Base-by-base conservation (phyloP, 2,329 filamentous ascomycete species). In the Claviceps fusiformis region DNA sequence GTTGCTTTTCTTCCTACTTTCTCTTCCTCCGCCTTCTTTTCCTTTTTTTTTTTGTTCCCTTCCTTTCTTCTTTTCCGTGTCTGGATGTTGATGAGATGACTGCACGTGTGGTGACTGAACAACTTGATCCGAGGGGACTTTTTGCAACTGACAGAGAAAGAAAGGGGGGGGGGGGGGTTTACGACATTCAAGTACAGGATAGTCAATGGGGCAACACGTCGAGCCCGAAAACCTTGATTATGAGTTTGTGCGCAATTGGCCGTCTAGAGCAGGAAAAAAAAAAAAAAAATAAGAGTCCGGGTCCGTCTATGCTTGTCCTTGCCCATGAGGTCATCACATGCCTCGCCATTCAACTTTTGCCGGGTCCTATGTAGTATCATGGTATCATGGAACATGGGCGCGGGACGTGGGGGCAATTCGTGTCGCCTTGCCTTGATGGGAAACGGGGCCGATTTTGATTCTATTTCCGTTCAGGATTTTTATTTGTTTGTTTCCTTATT, bases 271-370 rank as follows among this genome's bases (percentile, higher is more conserved):
- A 19, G 19, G 19, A 19, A 19, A 41, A 4, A 6, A 41, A n/a
- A 19, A 19, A 41, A 4, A 6, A 41, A n/a, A 8, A 41, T 6
- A n/a, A 41, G 7, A 9, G 35, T 11, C 35, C 1, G 35, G 37
- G 37, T 1, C 17, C 15, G 2, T 41, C 39, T n/a, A 17, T n/a
- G n/a, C 39, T 41, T 41, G 39, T 41, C 15, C 5, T 9, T 44
- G 27, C 37, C 39, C 11, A 47, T 27, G 51, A 53, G 43, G 43
- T 27, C 51, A 53, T 53, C 51, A 53, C 41, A 53, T 53, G 51
- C 33, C 31, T 24, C 24, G 24, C 24, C 24, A 24, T 24, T 24
- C 44, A 5, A 39, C 11, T 2, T 5, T 39, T 13, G 24, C 24
- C 24, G 3, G 24, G 24, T 24, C 24, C 24, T 24, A 24, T 24